phyloP scores from a whole-genome alignment of 2,329 filamentous ascomycete genomes.

The Neopestalotiopsis rosae region DNA sequence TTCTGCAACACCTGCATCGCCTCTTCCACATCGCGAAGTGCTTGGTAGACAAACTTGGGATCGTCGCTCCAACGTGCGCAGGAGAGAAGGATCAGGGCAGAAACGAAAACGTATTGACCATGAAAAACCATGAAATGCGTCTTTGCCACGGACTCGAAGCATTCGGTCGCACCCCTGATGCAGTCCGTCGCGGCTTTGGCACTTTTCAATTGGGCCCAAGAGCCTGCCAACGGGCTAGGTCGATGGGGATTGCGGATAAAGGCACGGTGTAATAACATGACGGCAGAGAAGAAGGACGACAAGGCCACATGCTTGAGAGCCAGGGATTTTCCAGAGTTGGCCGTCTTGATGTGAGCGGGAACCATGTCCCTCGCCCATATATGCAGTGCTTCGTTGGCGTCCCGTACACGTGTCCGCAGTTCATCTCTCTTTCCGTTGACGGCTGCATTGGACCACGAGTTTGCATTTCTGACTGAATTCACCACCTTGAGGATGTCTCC shows the following conservation, averaged over 20 bases:
- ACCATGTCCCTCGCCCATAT: slow-evolving; percentile 10
- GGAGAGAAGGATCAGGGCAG: slow-evolving; percentile 4
- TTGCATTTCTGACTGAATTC: slow-evolving; percentile 9
- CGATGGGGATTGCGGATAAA: slow-evolving; percentile 11
- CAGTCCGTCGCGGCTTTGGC: slow-evolving; percentile 10
- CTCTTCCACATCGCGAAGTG: slow-evolving; percentile 5
- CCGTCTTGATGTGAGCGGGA: slow-evolving; percentile 6
- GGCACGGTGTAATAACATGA: not conserved
- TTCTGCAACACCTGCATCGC: slow-evolving; percentile 4
- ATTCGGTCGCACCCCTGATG: slow-evolving; percentile 6
- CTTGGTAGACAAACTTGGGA: slow-evolving; percentile 5
- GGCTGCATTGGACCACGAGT: slow-evolving; percentile 1
- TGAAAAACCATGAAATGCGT: slow-evolving; percentile 11
- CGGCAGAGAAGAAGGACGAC: slow-evolving; percentile 10
- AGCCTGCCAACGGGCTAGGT: slow-evolving; percentile 2
- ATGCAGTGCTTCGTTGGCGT: slow-evolving; percentile 9
- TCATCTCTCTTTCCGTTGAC: slow-evolving; percentile 10
- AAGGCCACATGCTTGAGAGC: slow-evolving; percentile 8
- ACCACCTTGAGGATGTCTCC: slow-evolving; percentile 8
- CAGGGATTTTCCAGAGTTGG: not conserved
- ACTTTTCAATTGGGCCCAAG: slow-evolving; percentile 9
- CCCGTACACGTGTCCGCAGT: not conserved
- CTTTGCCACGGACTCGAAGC: slow-evolving; percentile 1
- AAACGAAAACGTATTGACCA: slow-evolving; percentile 9
- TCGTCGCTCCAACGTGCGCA: slow-evolving; percentile 7